Evolutionary conservation across 768 basidiomycete genomes (phyloP).

Genomic region (Hysterangium stoloniferum): DNA sequence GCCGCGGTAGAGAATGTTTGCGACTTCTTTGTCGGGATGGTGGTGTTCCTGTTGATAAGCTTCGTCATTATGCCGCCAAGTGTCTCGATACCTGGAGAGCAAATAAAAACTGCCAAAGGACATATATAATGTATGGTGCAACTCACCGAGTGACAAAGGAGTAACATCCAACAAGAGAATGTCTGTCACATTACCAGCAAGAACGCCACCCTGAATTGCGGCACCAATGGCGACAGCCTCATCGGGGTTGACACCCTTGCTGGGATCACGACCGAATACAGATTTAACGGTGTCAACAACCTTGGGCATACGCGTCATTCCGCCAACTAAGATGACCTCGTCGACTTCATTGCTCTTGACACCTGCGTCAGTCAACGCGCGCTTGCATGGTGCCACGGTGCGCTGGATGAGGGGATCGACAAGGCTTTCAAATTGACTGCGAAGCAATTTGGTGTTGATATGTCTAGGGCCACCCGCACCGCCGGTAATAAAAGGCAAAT

Average conservation of each 20-base stretch:
- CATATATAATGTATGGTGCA: background rate
- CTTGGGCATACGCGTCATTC: conserved; percentile 97
- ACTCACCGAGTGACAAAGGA: conserved; percentile 89
- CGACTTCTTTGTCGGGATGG: conserved; percentile 99
- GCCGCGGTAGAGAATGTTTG: conserved; percentile 99
- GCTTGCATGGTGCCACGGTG: conserved; percentile 94
- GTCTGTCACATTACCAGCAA: conserved; percentile 93
- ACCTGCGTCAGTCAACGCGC: conserved; percentile 89
- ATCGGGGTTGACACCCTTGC: conserved; percentile 99
- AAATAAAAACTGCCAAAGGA: background rate
- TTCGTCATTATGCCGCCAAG: conserved; percentile 99
- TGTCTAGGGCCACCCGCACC: conserved; percentile 94
- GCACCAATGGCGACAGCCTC: conserved; percentile 99
- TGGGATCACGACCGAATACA: conserved; percentile 93
- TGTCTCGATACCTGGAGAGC: conserved; percentile 71
- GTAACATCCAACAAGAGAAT: conserved; percentile 93
- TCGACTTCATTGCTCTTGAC: conserved; percentile 89
- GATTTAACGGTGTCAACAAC: conserved; percentile 90
- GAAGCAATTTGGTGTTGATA: conserved; percentile 85
- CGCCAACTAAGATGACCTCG: conserved; percentile 97
- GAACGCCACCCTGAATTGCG: conserved; percentile 95
- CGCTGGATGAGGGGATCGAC: conserved; percentile 77
- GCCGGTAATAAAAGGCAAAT: conserved; percentile 96
- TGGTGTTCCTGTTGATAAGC: conserved; percentile 96
- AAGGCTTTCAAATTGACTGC: conserved; percentile 85